Evolutionary conservation across 75 land plant species (phyloP).

Genomic region (Selaginella moellendorffii): DNA sequence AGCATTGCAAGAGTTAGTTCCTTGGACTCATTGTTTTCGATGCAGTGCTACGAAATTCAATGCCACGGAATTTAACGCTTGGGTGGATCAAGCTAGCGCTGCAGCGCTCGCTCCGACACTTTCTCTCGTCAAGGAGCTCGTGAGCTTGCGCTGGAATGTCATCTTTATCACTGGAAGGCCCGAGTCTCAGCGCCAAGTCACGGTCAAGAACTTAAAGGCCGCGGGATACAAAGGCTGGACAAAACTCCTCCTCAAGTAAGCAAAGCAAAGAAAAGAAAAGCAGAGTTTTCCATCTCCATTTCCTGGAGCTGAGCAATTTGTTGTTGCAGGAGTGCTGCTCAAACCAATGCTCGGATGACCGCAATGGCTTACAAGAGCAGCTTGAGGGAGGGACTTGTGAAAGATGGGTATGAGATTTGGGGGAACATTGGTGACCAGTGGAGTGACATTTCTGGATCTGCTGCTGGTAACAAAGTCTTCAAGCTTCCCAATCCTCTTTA

Average conservation of each 20-base stretch:
- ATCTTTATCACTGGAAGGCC: conserved; percentile 10
- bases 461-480: conserved; percentile 31
- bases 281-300: too few relatives aligned
- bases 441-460: conserved; percentile 42
- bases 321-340: conserved; percentile 24
- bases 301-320: background rate
- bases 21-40: background rate
- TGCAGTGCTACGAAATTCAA: conserved; percentile 5
- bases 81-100: conserved; percentile 14
- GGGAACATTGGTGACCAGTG: conserved; percentile 51
- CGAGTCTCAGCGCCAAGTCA: conserved; percentile 1
- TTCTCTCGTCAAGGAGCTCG: conserved; percentile 20
- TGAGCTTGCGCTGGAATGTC: conserved; percentile 16
- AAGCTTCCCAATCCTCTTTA: conserved; percentile 60
- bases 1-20: background rate
- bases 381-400: conserved; percentile 17
- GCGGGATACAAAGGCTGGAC: conserved; percentile 7
- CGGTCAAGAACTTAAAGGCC: background rate
- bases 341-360: conserved; percentile 17
- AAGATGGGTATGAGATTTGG: conserved; percentile 37
- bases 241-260: conserved; percentile 5
- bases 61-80: conserved; percentile 1
- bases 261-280: background rate
- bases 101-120: conserved; percentile 20
- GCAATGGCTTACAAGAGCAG: conserved; percentile 32